Evolutionary conservation across 495 filamentous ascomycete species (phyloP).

Genomic region (Neurospora intermedia): DNA sequence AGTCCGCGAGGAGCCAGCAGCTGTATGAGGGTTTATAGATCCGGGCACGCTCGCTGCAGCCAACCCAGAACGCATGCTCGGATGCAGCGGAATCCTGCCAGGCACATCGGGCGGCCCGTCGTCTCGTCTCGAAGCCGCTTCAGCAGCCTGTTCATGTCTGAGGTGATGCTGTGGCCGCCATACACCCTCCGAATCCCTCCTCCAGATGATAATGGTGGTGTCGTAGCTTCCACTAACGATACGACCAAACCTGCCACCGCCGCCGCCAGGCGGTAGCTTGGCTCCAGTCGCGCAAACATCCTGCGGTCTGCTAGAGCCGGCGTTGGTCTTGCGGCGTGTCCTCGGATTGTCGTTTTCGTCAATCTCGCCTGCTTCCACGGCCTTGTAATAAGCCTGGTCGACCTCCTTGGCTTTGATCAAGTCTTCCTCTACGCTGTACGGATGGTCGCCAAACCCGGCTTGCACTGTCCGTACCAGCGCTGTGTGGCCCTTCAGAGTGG

Average conservation of each 20-base stretch:
- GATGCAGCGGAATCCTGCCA: conserved; percentile 9
- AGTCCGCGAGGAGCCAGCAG: not conserved
- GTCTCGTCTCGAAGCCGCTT: conserved; percentile 22
- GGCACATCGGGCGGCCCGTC: not conserved
- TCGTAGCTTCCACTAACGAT: conserved; percentile 96
- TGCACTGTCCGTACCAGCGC: conserved; percentile 91
- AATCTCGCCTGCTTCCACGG: conserved; percentile 49
- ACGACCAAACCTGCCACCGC: conserved; percentile 71
- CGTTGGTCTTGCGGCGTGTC: conserved; percentile 50
- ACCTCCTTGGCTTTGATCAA: conserved; percentile 59
- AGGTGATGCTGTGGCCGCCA: conserved; percentile 68
- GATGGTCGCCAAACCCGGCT: conserved; percentile 82
- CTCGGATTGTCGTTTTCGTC: conserved; percentile 17
- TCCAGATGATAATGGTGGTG: conserved; percentile 90
- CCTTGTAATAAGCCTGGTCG: conserved; percentile 60
- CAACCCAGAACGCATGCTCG: conserved; percentile 6
- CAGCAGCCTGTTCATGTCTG: conserved; percentile 52
- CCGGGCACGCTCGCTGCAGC: not conserved
- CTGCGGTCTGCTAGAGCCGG: conserved; percentile 63
- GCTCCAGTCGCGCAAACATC: conserved; percentile 71
- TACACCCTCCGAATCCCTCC: conserved; percentile 64
- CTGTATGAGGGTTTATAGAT: not conserved
- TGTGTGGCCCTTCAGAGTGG: conserved; percentile 67
- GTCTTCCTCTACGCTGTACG: conserved; percentile 62
- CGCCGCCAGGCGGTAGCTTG: conserved; percentile 77